Conservation (phyloP, 257 asterid genomes). For the Nicotiana noctiflora region DNA sequence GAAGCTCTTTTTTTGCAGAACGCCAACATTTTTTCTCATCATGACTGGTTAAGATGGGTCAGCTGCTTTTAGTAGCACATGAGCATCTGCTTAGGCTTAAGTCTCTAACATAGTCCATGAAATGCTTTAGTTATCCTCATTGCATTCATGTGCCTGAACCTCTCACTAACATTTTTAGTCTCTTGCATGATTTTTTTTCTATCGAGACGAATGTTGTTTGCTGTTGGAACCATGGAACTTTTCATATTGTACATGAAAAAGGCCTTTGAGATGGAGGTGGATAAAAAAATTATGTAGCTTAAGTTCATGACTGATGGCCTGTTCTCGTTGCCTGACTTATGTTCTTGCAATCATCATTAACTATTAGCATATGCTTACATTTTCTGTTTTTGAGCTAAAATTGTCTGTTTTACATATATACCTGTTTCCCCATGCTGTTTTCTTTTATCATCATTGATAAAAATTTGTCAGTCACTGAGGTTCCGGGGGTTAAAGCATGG, state of each 20-base stretch:
- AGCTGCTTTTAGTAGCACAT: not conserved
- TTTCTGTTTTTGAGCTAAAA: slow-evolving; percentile 5
- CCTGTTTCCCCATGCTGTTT: not conserved
- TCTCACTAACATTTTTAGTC: not conserved
- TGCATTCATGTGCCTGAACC: not conserved
- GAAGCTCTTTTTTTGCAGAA: not conserved
- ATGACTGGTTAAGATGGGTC: not conserved
- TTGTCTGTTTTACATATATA: not conserved
- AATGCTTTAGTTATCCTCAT: not conserved
- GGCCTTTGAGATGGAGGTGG: not conserved
- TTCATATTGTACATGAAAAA: not conserved
- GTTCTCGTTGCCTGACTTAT: not conserved
- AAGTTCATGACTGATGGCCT: not conserved
- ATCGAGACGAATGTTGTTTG: not conserved
- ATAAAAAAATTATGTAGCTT: not conserved
- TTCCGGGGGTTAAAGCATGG: slow-evolving; percentile 39
- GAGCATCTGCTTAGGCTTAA: not conserved
- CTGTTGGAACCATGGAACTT: not conserved
- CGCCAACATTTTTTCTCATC: not conserved
- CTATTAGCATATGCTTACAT: not conserved
- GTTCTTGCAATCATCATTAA: not conserved
- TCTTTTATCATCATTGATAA: not conserved
- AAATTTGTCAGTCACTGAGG: slow-evolving; percentile 37
- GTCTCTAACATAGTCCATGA: not conserved
- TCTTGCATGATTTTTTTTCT: not conserved